Base-by-base conservation (phyloP, 176 grass and related monocot species). In the Dendrocalamus sinicus region DNA sequence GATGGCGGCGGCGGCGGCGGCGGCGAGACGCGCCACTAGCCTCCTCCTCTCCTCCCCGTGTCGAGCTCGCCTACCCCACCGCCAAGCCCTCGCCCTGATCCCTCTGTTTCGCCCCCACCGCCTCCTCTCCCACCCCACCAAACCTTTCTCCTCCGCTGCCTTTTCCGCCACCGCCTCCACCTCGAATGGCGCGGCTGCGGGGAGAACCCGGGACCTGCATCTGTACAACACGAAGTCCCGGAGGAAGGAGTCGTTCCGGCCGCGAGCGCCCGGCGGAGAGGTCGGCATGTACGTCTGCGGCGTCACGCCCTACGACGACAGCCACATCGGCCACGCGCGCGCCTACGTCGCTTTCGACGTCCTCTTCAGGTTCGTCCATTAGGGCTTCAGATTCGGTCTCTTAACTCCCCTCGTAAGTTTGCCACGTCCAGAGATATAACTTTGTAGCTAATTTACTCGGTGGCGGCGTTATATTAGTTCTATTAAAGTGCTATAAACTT, bases 321-420 rank as follows among this genome's bases (percentile, higher is more conserved):
- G 95, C 76, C 95, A 97, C 59, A 76, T 94, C 68, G 95, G 95
- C 81, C 92, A 97, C 64, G 88, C 95, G 44, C 95, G 90, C 39
- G 90, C 84, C 86, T 94, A 97, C 76, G 88, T 97, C 43, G 86
- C 90, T 77, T 97, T 97, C 66, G 92, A 97, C 73, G 90, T 97
- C 26, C 77, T 97, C 10, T 85, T 91, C 81, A 91, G 88, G 95
- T 97, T 50, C 80, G 93, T 93, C 50, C 53, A 57, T 19, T 57
- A 57, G 53, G 10, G 53, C 17, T 20, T 57, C 52, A 54, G 17
- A 57, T 20, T 57, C 48, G 14, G 0, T 70, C 3, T 23, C 47
- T 4, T 61, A 39, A 10, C 9, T 35, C 14, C 28, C 2, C 28
- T 45, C 6, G 30, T 70, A 28, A 43, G 44, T n/a, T 69, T 69